Conservation (phyloP, 495 filamentous ascomycete species). For the Acidiella bohemica region DNA sequence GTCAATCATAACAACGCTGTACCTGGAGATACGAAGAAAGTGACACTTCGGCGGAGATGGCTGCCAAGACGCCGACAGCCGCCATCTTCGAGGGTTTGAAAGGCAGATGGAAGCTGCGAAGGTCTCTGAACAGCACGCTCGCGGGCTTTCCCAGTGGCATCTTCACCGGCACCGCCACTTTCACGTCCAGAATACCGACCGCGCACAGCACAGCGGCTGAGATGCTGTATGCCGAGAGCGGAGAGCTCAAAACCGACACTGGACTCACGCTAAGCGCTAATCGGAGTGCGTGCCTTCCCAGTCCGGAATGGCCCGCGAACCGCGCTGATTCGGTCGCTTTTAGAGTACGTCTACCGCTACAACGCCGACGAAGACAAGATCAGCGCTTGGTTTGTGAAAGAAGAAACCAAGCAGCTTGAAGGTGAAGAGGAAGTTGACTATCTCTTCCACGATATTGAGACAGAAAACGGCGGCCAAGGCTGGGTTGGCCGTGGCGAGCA, state of each 20-base stretch:
- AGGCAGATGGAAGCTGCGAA: slow-evolving; percentile 45
- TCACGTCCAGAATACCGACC: slow-evolving; percentile 40
- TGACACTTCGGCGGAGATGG: no score
- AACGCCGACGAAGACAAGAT: slow-evolving; percentile 40
- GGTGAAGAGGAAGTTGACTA: slow-evolving; percentile 42
- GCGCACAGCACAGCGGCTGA: slow-evolving; percentile 30
- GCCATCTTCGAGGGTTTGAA: slow-evolving; percentile 17
- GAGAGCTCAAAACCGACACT: slow-evolving; percentile 38
- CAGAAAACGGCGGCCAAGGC: slow-evolving; percentile 18
- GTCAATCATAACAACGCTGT: no score
- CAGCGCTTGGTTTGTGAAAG: slow-evolving; percentile 52
- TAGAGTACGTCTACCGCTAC: slow-evolving; percentile 44
- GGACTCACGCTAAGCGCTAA: slow-evolving; percentile 26
- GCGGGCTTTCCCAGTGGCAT: slow-evolving; percentile 45
- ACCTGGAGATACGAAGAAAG: no score
- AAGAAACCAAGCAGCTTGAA: slow-evolving; percentile 31
- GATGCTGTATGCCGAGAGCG: slow-evolving; percentile 55
- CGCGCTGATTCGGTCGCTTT: no score
- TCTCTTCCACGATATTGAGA: slow-evolving; percentile 48
- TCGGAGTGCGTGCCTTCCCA: slow-evolving; percentile 17
- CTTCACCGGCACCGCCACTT: slow-evolving; percentile 48
- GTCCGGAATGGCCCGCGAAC: neutral
- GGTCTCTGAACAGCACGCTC: slow-evolving; percentile 35
- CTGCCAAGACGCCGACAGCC: slow-evolving; percentile 1
- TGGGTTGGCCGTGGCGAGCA: slow-evolving; percentile 48